These are phyloP conservation scores for Blastobotrys robertii DNA, from an alignment of 805 yeast species.

Conservation along the genomic window DNA sequence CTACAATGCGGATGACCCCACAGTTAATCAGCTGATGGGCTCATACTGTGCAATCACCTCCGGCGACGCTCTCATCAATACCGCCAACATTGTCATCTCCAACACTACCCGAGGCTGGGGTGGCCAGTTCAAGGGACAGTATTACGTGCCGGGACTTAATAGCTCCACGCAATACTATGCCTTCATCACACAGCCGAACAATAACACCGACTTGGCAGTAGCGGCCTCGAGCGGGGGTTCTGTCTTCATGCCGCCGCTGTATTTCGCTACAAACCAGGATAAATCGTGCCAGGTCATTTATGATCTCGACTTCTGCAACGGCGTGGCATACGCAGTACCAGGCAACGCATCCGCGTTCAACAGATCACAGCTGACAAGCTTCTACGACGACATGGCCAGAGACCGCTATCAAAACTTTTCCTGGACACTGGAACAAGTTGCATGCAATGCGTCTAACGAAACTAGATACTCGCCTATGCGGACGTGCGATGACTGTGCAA, in stretches of 20 bases:
- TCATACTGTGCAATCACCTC: slow-evolving; percentile 67
- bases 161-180: slow-evolving; percentile 54
- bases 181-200: slow-evolving; percentile 45
- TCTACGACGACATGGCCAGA: slow-evolving; percentile 59
- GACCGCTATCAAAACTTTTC: slow-evolving; percentile 54
- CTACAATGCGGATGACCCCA: slow-evolving; percentile 3
- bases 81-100: slow-evolving; percentile 24
- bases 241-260: slow-evolving; percentile 44
- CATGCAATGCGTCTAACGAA: slow-evolving; percentile 57
- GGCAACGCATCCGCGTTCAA: slow-evolving; percentile 31
- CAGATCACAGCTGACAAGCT: slow-evolving; percentile 28
- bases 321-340: slow-evolving; percentile 86
- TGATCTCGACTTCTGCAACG: slow-evolving; percentile 64
- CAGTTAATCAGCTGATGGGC: slow-evolving; percentile 11
- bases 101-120: slow-evolving; percentile 38
- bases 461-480: slow-evolving; percentile 66
- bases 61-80: slow-evolving; percentile 35
- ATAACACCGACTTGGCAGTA: neutral
- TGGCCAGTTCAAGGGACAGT: slow-evolving; percentile 41
- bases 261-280: slow-evolving; percentile 45
- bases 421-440: slow-evolving; percentile 61
- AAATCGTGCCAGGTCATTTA: slow-evolving; percentile 63
- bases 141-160: slow-evolving; percentile 52
- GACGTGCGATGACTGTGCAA: slow-evolving; percentile 62
- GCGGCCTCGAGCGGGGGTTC: slow-evolving; percentile 42